Evolutionary conservation across 1,139 yeast species (phyloP), one percentile per base, ranked within the genome.

Genomic region (Sugiyamaella pinicola): DNA sequence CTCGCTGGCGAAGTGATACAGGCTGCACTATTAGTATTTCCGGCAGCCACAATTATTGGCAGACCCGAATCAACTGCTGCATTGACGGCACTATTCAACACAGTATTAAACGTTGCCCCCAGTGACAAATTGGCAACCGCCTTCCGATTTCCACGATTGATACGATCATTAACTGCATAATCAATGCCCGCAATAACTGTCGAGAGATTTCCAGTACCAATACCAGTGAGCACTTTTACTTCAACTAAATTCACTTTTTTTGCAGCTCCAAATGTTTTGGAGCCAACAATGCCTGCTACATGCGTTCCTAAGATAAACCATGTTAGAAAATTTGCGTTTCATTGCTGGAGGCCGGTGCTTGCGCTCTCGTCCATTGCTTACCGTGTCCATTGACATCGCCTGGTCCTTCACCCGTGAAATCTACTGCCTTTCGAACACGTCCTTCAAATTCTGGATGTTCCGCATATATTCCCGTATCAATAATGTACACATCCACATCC

Each of bases 211-310:
- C 96, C 96, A 10, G 81, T 79, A 0, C 96, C 97, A 39, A 65
- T 62, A 15, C 70, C 69, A 57, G 85, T 82, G 40, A 89, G 72
- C 0, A 87, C 89, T 62, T 88, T 89, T n/a, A 90, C 82, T 37
- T 85, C 93, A 9, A 86, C 73, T 5, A 90, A 64, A 4, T 74
- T 74, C 10, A 80, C 84, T 10, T 77, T 69, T 64, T 90, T 90
- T 5, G 96, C 86, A 0, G 87, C 95, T 0, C 97, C 96, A 67
- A 75, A 90, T 0, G 84, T 81, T 39, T 68, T 71, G 0, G 96
- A 87, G 0, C 95, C 96, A 43, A 88, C 78, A 10, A 89, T 69
- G 0, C 97, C 96, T 0, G 97, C 96, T 2, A 90, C 96, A 69
- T 90, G 96, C 0, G 96, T 88, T 3, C 87, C 87, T 60, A 34